Base-by-base conservation (phyloP, 1,284 basidiomycete species). In the Rhodotorula sp. region DNA sequence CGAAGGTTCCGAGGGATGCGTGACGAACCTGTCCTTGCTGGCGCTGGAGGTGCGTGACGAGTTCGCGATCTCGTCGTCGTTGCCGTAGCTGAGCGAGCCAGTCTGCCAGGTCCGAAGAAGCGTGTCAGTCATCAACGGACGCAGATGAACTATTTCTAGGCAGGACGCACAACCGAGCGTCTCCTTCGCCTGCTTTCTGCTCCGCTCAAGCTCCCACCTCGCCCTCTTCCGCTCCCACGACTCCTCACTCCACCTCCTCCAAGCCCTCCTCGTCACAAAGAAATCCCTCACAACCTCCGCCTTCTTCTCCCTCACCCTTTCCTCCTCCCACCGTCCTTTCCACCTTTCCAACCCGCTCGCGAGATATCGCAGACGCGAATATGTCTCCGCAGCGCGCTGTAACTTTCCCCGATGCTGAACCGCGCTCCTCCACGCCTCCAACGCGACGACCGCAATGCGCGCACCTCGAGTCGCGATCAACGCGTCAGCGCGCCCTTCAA, bases 201-300 rank as follows among this genome's bases (percentile, higher is more conserved):
- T 59, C 55, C 57, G 59, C 55, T 39, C 44, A 30, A 30, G 62
- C 15, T 53, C 39, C 71, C 67, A 67, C 29, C 44, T 62, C 24
- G 8, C 64, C 29, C 60, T 27, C 34, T 64, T 58, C 22, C 27
- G 2, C 54, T 63, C 56, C 53, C 39, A 64, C 29, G 68, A 54
- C 66, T 13, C 34, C 49, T 65, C 63, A 2, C 20, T 6, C 70
- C 67, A 68, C 34, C 13, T 63, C 56, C 56, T 67, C 66, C 59
- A 65, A 34, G 47, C 56, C 44, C 39, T 44, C n/a, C 66, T 36
- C 32, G 64, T 59, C 34, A n/a, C 9, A 36, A 68, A 62, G 30
- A 66, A 73, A 27, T 65, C 68, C 29, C 57, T 52, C 19, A 70
- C 62, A 29, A 72, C 62, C 19, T 51, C 54, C 24, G 64, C 60